Conservation (phyloP, 1,284 basidiomycete genomes). For the Cryptococcus deneoformans region DNA sequence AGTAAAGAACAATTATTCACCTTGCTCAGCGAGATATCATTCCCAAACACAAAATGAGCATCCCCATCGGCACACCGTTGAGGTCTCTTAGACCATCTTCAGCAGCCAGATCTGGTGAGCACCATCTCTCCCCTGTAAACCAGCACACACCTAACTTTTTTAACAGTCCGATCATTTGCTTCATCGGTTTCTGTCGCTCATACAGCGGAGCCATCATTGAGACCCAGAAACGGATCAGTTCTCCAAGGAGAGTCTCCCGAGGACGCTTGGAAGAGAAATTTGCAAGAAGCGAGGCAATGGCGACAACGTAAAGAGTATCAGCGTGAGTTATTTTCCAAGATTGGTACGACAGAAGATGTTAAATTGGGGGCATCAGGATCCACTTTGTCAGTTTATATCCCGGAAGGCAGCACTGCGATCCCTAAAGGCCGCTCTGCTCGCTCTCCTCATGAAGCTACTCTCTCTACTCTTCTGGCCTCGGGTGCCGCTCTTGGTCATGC, state of each 20-base stretch:
- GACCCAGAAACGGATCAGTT: constrained; percentile 4
- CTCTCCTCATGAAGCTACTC: constrained; percentile 48
- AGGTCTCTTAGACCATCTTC: background rate
- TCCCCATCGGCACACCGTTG: background rate
- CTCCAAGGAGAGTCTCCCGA: constrained; percentile 26
- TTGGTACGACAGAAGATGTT: background rate
- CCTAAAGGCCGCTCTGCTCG: constrained; percentile 13
- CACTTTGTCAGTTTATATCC: constrained; percentile 25
- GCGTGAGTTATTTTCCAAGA: constrained; percentile 23
- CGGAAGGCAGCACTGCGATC: constrained; percentile 11
- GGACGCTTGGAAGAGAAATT: constrained; percentile 42
- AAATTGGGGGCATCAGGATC: background rate
- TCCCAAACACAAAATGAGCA: background rate
- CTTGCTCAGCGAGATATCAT: too few species aligned
- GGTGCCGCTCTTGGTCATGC: constrained; percentile 94
- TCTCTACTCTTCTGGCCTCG: constrained; percentile 86
- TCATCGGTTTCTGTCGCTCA: background rate
- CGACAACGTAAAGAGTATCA: constrained; percentile 29
- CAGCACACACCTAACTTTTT: background rate
- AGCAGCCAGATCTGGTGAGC: background rate
- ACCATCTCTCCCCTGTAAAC: background rate
- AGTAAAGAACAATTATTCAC: too few species aligned
- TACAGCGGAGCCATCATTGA: constrained; percentile 7
- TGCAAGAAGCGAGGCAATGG: constrained; percentile 40
- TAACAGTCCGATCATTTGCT: constrained; percentile 7